Evolutionary conservation across 169 alveolate genomes (phyloP).

Genomic region (Eimeria acervulina): DNA sequence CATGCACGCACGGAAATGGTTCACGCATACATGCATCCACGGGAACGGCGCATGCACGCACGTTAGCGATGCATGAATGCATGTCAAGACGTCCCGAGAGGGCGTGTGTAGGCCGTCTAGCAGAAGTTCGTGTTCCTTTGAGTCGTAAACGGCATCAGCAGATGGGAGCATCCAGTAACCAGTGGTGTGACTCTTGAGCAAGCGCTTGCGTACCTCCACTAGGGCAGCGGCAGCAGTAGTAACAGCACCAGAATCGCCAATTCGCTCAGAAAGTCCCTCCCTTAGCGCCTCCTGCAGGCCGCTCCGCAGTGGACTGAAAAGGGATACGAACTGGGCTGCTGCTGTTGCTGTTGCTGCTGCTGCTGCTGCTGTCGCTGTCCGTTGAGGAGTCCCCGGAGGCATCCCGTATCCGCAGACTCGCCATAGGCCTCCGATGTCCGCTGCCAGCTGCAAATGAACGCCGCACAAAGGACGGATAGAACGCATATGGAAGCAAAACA

Average conservation of each 20-base stretch:
- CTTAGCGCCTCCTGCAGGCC: conserved; percentile 53
- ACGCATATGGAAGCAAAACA: neutral
- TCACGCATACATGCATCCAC: neutral
- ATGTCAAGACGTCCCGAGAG: neutral
- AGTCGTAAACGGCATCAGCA: neutral
- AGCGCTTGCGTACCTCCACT: conserved; percentile 22
- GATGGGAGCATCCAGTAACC: neutral
- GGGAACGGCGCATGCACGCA: neutral
- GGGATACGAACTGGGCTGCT: conserved; percentile 34
- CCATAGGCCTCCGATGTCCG: conserved; percentile 67
- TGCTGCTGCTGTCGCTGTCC: conserved; percentile 50
- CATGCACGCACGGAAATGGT: neutral
- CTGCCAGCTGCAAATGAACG: conserved; percentile 13
- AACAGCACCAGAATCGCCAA: conserved; percentile 17
- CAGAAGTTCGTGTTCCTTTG: neutral
- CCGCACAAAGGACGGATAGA: neutral
- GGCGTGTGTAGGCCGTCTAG: neutral
- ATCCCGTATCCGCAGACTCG: conserved; percentile 27
- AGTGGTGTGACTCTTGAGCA: neutral
- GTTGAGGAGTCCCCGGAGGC: conserved; percentile 66
- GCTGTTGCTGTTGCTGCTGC: conserved; percentile 59
- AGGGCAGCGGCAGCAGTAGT: conserved; percentile 63
- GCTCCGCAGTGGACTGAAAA: conserved; percentile 46
- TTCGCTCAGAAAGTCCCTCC: neutral
- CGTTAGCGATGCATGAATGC: neutral